Percentiles rank a stretch among this genome's conserved stretches.
Conservation (phyloP, 352 stramenopile species). For the Peronospora destructor region DNA sequence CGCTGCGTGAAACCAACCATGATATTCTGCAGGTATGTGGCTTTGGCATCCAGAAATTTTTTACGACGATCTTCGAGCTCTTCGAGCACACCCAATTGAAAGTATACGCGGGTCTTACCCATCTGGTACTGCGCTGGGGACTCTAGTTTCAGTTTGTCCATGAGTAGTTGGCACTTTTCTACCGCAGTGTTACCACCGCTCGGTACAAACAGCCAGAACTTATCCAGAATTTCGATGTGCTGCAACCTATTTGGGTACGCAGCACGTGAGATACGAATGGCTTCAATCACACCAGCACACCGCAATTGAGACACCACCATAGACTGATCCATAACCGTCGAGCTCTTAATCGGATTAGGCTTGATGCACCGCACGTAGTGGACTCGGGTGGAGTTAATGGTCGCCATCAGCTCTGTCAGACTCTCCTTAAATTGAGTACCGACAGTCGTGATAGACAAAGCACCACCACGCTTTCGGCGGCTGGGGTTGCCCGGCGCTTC, state of each 20-base stretch:
- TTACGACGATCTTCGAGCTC: constrained; percentile 80
- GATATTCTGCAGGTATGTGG: constrained; percentile 65
- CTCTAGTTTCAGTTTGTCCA: constrained; percentile 72
- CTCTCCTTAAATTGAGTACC: constrained; percentile 92
- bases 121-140: constrained; percentile 81
- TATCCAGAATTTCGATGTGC: constrained; percentile 81
- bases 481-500: constrained; percentile 30
- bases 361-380: constrained; percentile 99
- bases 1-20: constrained; percentile 72
- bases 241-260: constrained; percentile 97
- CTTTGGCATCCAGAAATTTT: constrained; percentile 80
- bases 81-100: constrained; percentile 77
- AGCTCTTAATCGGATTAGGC: constrained; percentile 95
- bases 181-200: constrained; percentile 41
- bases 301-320: constrained; percentile 94
- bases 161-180: constrained; percentile 70
- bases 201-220: constrained; percentile 80
- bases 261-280: constrained; percentile 95
- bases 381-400: constrained; percentile 91
- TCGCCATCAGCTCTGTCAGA: constrained; percentile 90
- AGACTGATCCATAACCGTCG: constrained; percentile 82
- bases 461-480: constrained; percentile 48
- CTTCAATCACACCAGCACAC: constrained; percentile 98
- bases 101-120: constrained; percentile 85
- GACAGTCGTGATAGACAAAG: constrained; percentile 64